Base-by-base conservation (phyloP, 31 red algal genomes). In the Asparagopsis taxiformis region DNA sequence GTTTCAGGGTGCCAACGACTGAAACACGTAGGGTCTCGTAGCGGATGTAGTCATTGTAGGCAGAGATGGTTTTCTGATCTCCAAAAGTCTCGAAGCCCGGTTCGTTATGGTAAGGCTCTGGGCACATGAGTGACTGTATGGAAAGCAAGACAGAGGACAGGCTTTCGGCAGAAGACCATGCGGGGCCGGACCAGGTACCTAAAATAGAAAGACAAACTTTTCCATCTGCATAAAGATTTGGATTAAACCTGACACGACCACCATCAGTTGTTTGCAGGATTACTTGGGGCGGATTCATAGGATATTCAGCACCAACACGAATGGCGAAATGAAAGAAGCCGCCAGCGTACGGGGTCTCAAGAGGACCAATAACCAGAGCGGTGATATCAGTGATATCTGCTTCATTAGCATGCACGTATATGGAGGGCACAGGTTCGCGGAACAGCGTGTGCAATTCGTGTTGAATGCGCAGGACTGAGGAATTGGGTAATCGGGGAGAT, bases 321-420 rank as follows among this genome's bases (percentile, higher is more conserved):
- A 97, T 80, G 55, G 88, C 88, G 48, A 97, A 97, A 66, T 69
- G 82, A 63, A 97, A 97, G 52, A 92, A 92, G 11, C 89, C 74
- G 29, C 74, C 79, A 28, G 89, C 89, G 44, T 92, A 92, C 4
- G 89, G 89, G 0, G 89, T 92, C 57, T 92, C 89, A 34, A 85
- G 50, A 16, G 89, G 89, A 29, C 89, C 89, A 32, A 92, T 77
- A 48, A 92, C 58, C 32, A 92, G 67, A 26, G 89, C 89, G 52
- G 55, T 56, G 41, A 84, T 85, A 57, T 79, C 62, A 2, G 79
- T 92, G 75, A 92, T 63, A 49, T 92, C 73, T 29, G 72, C 54
- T 50, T 92, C 89, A 46, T 92, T 80, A 15, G 89, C 73, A 21
- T 72, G 31, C 23, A 92, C 89, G 75, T 85, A 92, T 41, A 92